Evolutionary conservation across 768 basidiomycete genomes (phyloP), one percentile per base, ranked within the genome.

Genomic region (Saitozyma podzolica): DNA sequence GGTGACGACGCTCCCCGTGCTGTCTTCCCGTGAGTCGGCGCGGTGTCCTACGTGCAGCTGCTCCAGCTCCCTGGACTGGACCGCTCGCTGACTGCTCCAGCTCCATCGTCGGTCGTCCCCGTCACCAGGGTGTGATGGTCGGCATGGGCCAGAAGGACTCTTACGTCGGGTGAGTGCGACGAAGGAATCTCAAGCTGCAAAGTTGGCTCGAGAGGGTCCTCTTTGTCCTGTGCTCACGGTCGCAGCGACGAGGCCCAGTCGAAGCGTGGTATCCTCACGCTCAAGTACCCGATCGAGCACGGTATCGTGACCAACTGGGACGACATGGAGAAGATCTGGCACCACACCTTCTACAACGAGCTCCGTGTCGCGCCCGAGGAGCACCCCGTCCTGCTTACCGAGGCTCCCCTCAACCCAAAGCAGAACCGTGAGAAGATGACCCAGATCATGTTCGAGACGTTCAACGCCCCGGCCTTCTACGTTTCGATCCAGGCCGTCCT

Each of bases 311-410:
- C 92, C 81, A 93, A 96, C 87, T 96, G 93, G 93, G 93, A 94
- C 75, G 92, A 94, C 82, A 94, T 94, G 92, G 93, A 95, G 84
- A 93, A 94, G 83, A 94, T 94, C 80, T 95, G 92, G 92, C 91
- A 93, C 80, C 92, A 94, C 84, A 93, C 92, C 40, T 95, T 94
- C 82, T 94, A 91, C 86, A 93, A 93, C 80, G 91, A 92, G 81
- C 87, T 92, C 64, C 90, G 91, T 82, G 90, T 93, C 70, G 91
- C 90, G 5, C 91, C 91, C 39, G 90, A 93, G 80, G 90, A 92
- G 83, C 90, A 92, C 84, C 91, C 91, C 66, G 88, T 92, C 72
- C 85, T 94, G 61, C 84, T 92, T 78, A 94, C 91, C 64, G 91
- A 94, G 81, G 91, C 91, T 39, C 91, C 91, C 17, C 85, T 92